phyloP scores from a whole-genome alignment of 1,284 basidiomycete genomes.

The Ustilago cynodontis region DNA sequence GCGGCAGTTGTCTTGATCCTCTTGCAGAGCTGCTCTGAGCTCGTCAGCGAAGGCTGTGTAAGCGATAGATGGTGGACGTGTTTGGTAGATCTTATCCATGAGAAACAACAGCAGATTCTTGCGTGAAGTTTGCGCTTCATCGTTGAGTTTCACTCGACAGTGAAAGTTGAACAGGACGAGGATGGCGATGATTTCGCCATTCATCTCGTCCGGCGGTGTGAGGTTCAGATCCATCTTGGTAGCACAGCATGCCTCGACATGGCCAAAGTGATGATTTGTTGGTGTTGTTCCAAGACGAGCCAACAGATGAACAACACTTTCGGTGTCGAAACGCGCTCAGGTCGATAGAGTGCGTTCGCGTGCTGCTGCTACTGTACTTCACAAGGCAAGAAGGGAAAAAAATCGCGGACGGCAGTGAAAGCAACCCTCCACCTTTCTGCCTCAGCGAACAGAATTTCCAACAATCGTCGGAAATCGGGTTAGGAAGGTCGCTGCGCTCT shows the following conservation, averaged over 20 bases:
- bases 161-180: slow-evolving; percentile 55
- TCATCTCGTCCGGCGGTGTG: slow-evolving; percentile 42
- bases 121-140: slow-evolving; percentile 33
- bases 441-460: background rate
- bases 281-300: background rate
- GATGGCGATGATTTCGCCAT: slow-evolving; percentile 47
- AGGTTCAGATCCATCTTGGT: slow-evolving; percentile 20
- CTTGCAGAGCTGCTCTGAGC: slow-evolving; percentile 20
- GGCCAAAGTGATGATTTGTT: background rate
- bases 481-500: background rate
- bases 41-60: slow-evolving; percentile 27
- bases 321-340: background rate
- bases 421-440: slow-evolving; percentile 29
- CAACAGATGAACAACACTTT: slow-evolving; percentile 14
- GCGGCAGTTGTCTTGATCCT: slow-evolving; percentile 25
- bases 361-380: too few relatives aligned
- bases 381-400: background rate
- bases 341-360: background rate
- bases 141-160: slow-evolving; percentile 42
- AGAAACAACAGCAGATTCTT: slow-evolving; percentile 41
- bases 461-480: slow-evolving; percentile 31
- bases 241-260: background rate
- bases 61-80: slow-evolving; percentile 14
- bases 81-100: slow-evolving; percentile 53
- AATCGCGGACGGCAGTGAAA: background rate